Base-by-base conservation (phyloP, 2,329 filamentous ascomycete genomes). In the Paraphaeosphaeria minitans region DNA sequence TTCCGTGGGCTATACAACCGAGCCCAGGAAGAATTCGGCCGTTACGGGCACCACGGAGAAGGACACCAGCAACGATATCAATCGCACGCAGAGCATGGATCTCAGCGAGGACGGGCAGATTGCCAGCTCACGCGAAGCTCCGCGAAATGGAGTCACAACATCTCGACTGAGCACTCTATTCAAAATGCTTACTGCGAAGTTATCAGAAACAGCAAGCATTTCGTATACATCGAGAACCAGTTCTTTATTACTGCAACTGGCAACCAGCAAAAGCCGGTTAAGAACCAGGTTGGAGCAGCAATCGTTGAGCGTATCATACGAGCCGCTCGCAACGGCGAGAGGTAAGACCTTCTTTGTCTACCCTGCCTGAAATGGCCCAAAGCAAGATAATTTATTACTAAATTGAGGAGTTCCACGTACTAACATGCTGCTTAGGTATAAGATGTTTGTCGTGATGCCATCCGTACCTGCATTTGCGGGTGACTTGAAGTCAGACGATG, bases 231-330 rank as follows among this genome's bases (percentile, higher is more conserved):
- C 37, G 90, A 93, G 74, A 93, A 93, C 69, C 88, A 92, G 82
- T 95, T 95, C 80, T 95, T 95, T 81, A 95, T 95, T 77, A 95
- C 91, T 0, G 90, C 91, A 2, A 93, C 90, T 1, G 83, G 70
- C n/a, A 83, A 90, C 55, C 79, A 87, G 57, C 90, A 93, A 72
- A 83, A 83, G 61, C 90, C 91, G 0, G 86, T 96, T 47, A 84
- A 83, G 68, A 95, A 96, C 78, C 87, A 88, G 74, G 89, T 96
- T 60, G 91, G 91, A 47, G 87, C 86, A 6, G 90, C 90, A 29
- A 90, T 96, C 52, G 91, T 92, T 7, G 87, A 92, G 64, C 86
- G 92, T 37, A 90, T 94, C 63, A 70, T 92, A 21, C 87, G 88
- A 35, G 92, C 92, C 19, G 84, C 89, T 63, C 78, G 85, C 57